Evolutionary conservation across 2,329 filamentous ascomycete species (phyloP), one percentile per base, ranked within the genome.

Genomic region (Tricladium varicosporioides): DNA sequence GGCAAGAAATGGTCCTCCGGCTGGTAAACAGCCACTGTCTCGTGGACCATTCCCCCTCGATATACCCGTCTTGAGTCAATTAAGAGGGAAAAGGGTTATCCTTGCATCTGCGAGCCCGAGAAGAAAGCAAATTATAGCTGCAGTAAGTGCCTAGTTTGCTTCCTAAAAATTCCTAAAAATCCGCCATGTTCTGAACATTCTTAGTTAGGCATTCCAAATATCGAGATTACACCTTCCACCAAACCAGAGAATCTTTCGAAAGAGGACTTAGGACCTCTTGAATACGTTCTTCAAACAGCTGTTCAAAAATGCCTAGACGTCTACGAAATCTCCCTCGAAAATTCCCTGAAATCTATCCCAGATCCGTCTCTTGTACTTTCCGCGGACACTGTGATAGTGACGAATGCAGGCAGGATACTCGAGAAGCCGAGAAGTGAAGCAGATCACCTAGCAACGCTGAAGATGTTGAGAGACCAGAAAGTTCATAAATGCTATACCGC

Each of bases 221-320:
- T 97, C 69, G 92, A 97, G 74, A 84, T 97, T 68, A 81, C 87
- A 59, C 91, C 94, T 14, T 96, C 91, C 44, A 86, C 82, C 53
- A 86, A 90, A 63, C 87, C 90, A 52, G 94, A 99, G 76, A 82
- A 97, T 76, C 83, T 96, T 54, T 82, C 90, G 67, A 96, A 97
- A 73, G 72, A 76, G 7, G 72, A 75, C 1, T 82, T 93, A 58
- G 84, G 86, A 0, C 91, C 94, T 1, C 89, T 90, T 72, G 92
- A 96, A 75, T 99, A 99, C 76, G 94, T 97, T 16, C 80, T 92
- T 13, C 85, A 87, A 56, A 99, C 94, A 1, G 93, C 93, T 2
- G 84, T 84, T 18, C 83, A 88, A 65, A 99, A 99, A 74, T 89
- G 87, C 51, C 80, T 91, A 45, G 82, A 88, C 47, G 89, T 97